These are phyloP conservation scores for Misopates orontium DNA, from an alignment of 257 asterid genomes.

Conservation along the genomic window DNA sequence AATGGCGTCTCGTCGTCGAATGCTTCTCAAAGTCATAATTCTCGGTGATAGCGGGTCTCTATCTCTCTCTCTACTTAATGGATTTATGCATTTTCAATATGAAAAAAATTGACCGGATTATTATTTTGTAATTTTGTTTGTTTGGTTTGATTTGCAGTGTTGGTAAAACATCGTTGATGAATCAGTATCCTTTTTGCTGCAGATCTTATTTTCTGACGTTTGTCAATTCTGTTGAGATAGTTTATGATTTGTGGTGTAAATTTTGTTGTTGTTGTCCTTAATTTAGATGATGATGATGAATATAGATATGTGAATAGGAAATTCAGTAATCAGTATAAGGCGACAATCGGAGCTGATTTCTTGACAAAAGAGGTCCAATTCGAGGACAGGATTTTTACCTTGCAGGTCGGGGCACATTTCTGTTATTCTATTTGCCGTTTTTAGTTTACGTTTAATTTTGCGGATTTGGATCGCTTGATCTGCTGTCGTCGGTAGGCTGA, in stretches of 20 bases:
- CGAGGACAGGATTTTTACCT: slow-evolving; percentile 52
- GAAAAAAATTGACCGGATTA: slow-evolving; percentile 7
- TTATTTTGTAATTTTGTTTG: not conserved
- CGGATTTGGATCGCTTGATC: slow-evolving; percentile 2
- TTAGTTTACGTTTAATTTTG: not conserved
- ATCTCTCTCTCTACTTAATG: no score
- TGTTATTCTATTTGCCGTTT: no score
- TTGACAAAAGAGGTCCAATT: slow-evolving; percentile 51
- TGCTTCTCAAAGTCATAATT: slow-evolving; percentile 48
- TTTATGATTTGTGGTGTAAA: not conserved
- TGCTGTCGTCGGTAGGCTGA: slow-evolving; percentile 1
- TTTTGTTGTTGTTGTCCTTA: slow-evolving; percentile 26
- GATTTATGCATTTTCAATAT: not conserved
- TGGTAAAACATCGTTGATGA: slow-evolving; percentile 48
- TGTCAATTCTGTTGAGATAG: not conserved
- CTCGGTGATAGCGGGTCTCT: slow-evolving; percentile 56
- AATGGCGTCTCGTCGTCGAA: slow-evolving; percentile 53
- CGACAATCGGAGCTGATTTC: slow-evolving; percentile 54
- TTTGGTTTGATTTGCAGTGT: slow-evolving; percentile 33
- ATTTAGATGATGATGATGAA: slow-evolving; percentile 9
- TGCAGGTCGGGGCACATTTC: no score
- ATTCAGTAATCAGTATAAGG: slow-evolving; percentile 54
- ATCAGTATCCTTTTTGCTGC: slow-evolving; percentile 38
- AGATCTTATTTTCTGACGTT: slow-evolving; percentile 18
- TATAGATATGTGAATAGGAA: slow-evolving; percentile 50